phyloP scores from a whole-genome alignment of 768 basidiomycete genomes.

The Tubosaeta brunneosetosa region DNA sequence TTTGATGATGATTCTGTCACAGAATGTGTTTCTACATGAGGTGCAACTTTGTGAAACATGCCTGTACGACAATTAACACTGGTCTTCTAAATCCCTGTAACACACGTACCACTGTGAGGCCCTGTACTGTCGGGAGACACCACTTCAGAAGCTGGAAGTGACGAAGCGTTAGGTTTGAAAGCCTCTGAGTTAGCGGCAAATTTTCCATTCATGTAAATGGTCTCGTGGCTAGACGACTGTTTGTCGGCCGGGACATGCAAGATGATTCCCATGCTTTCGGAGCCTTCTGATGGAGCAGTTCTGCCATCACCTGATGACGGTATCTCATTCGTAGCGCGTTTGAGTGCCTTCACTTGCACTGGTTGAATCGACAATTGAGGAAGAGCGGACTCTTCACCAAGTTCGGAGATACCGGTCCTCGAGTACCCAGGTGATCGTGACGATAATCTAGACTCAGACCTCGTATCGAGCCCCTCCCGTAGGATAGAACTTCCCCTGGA shows the following conservation, averaged over 20 bases:
- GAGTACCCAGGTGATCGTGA: slow-evolving; percentile 48
- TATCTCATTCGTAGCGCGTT: slow-evolving; percentile 8
- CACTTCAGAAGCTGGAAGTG: slow-evolving; percentile 7
- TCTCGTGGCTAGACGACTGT: slow-evolving; percentile 22
- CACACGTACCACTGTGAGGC: slow-evolving; percentile 14
- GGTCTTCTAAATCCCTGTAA: background rate
- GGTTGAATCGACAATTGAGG: slow-evolving; percentile 16
- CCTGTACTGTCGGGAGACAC: slow-evolving; percentile 6
- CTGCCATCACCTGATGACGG: slow-evolving; percentile 7
- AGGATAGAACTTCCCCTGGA: slow-evolving; percentile 29
- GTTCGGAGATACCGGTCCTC: slow-evolving; percentile 27
- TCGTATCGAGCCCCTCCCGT: slow-evolving; percentile 30
- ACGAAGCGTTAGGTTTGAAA: slow-evolving; percentile 11
- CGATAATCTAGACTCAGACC: slow-evolving; percentile 40
- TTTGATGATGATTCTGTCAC: slow-evolving; percentile 5
- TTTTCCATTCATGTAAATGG: slow-evolving; percentile 18
- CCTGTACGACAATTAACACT: slow-evolving; percentile 16
- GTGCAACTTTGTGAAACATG: slow-evolving; percentile 4
- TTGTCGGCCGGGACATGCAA: slow-evolving; percentile 11
- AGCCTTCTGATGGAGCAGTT: slow-evolving; percentile 17
- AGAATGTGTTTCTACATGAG: slow-evolving; percentile 12
- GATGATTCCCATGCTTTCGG: slow-evolving; percentile 16
- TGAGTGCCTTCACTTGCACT: slow-evolving; percentile 36
- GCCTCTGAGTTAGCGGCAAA: slow-evolving; percentile 8
- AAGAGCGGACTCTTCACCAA: slow-evolving; percentile 16